A percentile compares a stretch with the other conserved stretches of the same genome.
Conservation (phyloP, 2,329 filamentous ascomycete genomes). For the Parafenestella ontariensis region DNA sequence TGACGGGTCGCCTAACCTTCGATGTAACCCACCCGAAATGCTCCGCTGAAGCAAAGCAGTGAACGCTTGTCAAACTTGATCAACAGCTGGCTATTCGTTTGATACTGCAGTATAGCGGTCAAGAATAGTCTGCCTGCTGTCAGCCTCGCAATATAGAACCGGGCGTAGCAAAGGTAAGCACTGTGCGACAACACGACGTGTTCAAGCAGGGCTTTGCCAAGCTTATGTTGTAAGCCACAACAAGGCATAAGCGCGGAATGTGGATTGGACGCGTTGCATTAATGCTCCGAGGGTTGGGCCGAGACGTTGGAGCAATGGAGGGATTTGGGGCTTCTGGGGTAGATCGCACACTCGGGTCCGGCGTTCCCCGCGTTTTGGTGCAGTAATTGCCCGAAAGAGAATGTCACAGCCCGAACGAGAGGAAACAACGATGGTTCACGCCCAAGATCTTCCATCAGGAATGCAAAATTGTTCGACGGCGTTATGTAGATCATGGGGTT, state of each 20-base stretch:
- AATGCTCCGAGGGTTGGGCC: neutral
- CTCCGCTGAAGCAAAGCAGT: conserved; percentile 1
- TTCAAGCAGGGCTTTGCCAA: too few relatives aligned
- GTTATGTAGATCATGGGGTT: neutral
- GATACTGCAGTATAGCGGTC: neutral
- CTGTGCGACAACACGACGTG: too few relatives aligned
- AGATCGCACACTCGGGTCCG: neutral
- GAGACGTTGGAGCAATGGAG: neutral
- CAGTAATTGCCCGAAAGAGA: too few relatives aligned
- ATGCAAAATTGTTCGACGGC: neutral
- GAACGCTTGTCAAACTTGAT: too few relatives aligned
- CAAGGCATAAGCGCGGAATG: neutral
- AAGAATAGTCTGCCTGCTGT: neutral
- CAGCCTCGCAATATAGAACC: neutral
- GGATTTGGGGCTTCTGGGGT: neutral
- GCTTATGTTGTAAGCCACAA: neutral
- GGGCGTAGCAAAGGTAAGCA: neutral
- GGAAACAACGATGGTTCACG: too few relatives aligned
- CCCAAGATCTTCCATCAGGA: neutral
- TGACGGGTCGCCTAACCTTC: conserved; percentile 5
- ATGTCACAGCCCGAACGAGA: too few relatives aligned
- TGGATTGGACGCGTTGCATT: neutral
- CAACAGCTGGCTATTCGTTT: too few relatives aligned
- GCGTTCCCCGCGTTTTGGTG: conserved; percentile 3
- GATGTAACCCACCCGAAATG: conserved; percentile 1